Evolutionary conservation across 129 eudicot genomes (phyloP).

Genomic region (Silybum marianum): DNA sequence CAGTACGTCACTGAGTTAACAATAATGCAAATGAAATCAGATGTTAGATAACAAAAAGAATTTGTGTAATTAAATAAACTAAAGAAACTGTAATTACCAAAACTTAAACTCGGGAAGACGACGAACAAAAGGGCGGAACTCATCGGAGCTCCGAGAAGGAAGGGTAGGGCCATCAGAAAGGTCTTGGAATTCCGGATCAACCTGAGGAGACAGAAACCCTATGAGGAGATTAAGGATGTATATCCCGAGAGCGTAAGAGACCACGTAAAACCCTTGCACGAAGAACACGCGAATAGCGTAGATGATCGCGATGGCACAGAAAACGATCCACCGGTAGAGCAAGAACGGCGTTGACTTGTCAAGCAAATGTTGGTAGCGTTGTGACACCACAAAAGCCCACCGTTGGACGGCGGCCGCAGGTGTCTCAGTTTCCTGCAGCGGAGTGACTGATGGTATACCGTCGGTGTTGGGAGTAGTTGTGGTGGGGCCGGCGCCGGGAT

Average conservation of each 20-base stretch:
- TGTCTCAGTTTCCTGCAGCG: conserved; percentile 34
- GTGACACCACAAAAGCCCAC: conserved; percentile 51
- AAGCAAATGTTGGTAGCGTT: conserved; percentile 64
- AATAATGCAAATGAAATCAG: not conserved
- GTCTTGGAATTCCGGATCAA: conserved; percentile 68
- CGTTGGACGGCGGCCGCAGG: conserved; percentile 53
- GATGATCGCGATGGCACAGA: conserved; percentile 45
- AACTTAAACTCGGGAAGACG: conserved; percentile 76
- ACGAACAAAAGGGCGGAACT: conserved; percentile 94
- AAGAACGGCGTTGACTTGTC: conserved; percentile 86
- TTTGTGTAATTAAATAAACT: not conserved
- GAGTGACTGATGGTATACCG: conserved; percentile 9
- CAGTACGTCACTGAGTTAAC: not conserved
- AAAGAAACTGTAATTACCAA: conserved; percentile 40
- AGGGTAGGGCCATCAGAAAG: conserved; percentile 61
- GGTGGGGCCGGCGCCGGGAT: conserved; percentile 38
- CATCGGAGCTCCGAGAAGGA: conserved; percentile 68
- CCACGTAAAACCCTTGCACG: conserved; percentile 82
- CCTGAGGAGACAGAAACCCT: conserved; percentile 86
- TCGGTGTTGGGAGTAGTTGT: conserved; percentile 31
- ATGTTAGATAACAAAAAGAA: not conserved
- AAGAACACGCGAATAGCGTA: conserved; percentile 61
- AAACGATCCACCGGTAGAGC: conserved; percentile 78
- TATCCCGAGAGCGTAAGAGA: conserved; percentile 82
- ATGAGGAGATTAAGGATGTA: conserved; percentile 78